A percentile compares a stretch with the other conserved stretches of the same genome.
Evolutionary conservation across 441 rosid genomes (phyloP).

Genomic region (Jatropha multifida): DNA sequence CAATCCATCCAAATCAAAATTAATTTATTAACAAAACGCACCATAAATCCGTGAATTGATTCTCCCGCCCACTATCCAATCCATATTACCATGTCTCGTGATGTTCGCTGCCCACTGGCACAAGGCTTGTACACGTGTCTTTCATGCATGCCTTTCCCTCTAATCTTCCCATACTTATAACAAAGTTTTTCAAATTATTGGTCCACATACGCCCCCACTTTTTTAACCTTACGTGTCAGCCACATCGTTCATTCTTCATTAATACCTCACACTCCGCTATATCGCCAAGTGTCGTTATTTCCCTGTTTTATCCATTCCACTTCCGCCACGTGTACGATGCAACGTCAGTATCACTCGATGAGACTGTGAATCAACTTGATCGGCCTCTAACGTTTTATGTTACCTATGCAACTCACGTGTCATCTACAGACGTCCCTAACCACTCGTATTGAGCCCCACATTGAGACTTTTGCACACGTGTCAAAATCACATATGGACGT

Average conservation of each 20-base stretch:
- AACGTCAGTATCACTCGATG: neutral
- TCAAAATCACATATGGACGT: neutral
- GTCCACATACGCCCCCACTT: conserved; percentile 7
- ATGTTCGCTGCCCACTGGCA: neutral
- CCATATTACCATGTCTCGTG: neutral
- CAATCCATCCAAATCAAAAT: too few species aligned
- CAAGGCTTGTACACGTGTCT: neutral
- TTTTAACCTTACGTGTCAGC: neutral
- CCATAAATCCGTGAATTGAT: too few species aligned
- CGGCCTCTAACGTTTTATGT: neutral
- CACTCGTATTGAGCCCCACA: neutral
- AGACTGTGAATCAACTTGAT: too few species aligned
- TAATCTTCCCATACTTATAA: neutral
- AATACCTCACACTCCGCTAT: neutral
- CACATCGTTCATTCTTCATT: neutral
- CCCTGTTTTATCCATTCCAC: neutral
- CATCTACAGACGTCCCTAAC: neutral
- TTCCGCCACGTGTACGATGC: conserved; percentile 8
- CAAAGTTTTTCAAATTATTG: neutral
- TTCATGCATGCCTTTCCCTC: conserved; percentile 3
- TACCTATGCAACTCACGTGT: conserved; percentile 2
- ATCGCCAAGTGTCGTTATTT: neutral
- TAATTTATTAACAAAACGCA: too few species aligned
- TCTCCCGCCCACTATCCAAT: too few species aligned
- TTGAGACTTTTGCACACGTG: neutral